These are phyloP conservation scores for Gautieria morchelliformis DNA, from an alignment of 768 basidiomycete genomes.

Conservation along the genomic window DNA sequence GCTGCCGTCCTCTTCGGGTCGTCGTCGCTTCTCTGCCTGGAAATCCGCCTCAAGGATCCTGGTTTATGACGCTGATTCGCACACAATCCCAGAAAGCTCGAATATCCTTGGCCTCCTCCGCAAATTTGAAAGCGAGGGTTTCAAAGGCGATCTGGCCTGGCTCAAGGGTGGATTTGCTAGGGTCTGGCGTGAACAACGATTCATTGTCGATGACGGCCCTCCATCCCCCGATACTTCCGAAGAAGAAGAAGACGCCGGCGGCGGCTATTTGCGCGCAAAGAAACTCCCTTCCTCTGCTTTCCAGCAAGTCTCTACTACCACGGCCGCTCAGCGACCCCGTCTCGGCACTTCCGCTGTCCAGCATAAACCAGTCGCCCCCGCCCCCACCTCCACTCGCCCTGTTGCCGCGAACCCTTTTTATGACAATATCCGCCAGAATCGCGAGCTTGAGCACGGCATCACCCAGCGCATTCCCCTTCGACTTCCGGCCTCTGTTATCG, in stretches of 20 bases:
- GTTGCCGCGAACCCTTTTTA: constrained; percentile 83
- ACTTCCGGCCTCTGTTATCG: constrained; percentile 34
- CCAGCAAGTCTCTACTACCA: constrained; percentile 20
- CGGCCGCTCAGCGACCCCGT: constrained; percentile 10
- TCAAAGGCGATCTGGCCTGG: constrained; percentile 59
- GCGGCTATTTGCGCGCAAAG: constrained; percentile 16
- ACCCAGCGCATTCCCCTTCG: constrained; percentile 77
- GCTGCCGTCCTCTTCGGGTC: constrained; percentile 55
- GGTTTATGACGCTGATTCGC: constrained; percentile 79
- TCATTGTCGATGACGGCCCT: constrained; percentile 40
- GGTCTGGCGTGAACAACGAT: constrained; percentile 28
- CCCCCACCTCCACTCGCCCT: constrained; percentile 16
- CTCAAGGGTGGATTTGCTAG: constrained; percentile 76
- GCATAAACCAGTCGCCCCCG: constrained; percentile 11
- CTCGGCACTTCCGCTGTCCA: not conserved
- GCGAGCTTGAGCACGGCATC: constrained; percentile 58
- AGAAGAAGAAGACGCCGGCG: constrained; percentile 32
- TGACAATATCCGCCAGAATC: constrained; percentile 83
- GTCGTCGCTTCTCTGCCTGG: constrained; percentile 54
- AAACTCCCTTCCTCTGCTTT: constrained; percentile 28
- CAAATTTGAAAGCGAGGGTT: constrained; percentile 61
- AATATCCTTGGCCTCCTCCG: constrained; percentile 66
- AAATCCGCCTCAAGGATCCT: constrained; percentile 51
- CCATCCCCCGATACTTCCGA: constrained; percentile 32
- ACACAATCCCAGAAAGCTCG: constrained; percentile 45